phyloP scores from a whole-genome alignment of 345 rosid species.

The Turritis glabra region DNA sequence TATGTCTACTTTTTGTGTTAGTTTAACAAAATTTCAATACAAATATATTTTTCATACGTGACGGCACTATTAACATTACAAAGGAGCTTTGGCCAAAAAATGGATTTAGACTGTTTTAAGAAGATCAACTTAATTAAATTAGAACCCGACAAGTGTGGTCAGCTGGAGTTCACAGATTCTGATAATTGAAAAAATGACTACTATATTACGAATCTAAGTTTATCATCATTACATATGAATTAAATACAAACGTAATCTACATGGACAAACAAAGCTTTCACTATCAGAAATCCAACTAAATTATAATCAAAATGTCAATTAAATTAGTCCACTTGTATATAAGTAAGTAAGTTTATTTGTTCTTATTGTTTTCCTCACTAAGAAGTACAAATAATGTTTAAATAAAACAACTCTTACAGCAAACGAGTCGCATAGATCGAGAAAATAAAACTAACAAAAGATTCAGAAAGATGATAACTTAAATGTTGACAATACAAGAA shows the following conservation, averaged over 20 bases:
- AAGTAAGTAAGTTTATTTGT: neutral
- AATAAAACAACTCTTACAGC: conserved; percentile 24
- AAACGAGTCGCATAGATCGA: conserved; percentile 37
- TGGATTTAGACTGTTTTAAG: neutral
- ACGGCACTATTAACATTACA: too few species aligned
- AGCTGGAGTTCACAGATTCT: conserved; percentile 33
- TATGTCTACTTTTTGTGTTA: too few species aligned
- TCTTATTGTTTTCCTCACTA: conserved; percentile 8
- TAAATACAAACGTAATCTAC: neutral
- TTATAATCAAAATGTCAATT: neutral
- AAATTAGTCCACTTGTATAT: conserved; percentile 19
- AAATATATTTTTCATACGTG: too few species aligned
- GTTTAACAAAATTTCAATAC: too few species aligned
- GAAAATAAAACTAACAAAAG: neutral
- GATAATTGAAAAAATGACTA: conserved; percentile 2
- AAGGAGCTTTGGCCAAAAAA: neutral
- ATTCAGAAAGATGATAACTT: conserved; percentile 14
- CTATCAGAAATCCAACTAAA: conserved; percentile 18
- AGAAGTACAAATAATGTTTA: conserved; percentile 1
- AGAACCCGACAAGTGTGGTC: conserved; percentile 29
- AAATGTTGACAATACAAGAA: neutral
- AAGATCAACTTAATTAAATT: neutral
- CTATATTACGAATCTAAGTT: conserved; percentile 1
- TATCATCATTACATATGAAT: conserved; percentile 11
- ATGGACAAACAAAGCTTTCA: conserved; percentile 16